Conservation (phyloP, 148 eudicot genomes). For the Spergularia bocconei region DNA sequence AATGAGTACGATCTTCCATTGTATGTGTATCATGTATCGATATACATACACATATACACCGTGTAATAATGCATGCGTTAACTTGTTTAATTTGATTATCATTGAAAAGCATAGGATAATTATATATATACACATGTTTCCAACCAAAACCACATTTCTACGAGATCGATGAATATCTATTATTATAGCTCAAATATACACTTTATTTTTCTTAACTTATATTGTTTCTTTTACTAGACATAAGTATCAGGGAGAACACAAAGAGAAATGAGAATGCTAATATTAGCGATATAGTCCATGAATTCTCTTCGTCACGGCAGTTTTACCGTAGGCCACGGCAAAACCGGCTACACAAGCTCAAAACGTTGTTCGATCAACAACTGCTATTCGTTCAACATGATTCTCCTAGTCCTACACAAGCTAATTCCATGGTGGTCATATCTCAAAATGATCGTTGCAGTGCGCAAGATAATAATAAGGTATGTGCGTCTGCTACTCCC, state of each 20-base stretch:
- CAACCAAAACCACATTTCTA: no score
- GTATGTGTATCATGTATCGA: no score
- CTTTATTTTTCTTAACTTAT: no score
- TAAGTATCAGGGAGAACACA: not conserved
- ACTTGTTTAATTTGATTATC: no score
- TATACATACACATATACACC: no score
- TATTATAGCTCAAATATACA: no score
- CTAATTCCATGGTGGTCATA: not conserved
- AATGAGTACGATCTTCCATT: no score
- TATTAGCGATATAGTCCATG: not conserved
- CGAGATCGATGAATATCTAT: no score
- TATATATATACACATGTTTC: no score
- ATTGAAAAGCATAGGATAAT: no score
- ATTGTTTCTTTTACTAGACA: not conserved
- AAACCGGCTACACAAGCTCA: conserved; percentile 1
- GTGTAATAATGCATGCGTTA: no score
- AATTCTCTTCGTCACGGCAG: conserved; percentile 13
- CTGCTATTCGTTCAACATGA: not conserved
- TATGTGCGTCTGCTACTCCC: not conserved
- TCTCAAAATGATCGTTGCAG: not conserved
- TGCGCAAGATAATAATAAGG: conserved; percentile 1
- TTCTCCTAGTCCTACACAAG: not conserved
- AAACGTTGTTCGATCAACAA: not conserved
- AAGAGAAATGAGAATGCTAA: not conserved
- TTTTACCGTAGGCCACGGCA: conserved; percentile 2